Percentiles rank a stretch among this genome's conserved stretches.
These are phyloP conservation scores for Rasamsonia emersonii DNA, from an alignment of 2,329 filamentous ascomycete genomes.

Conservation along the genomic window DNA sequence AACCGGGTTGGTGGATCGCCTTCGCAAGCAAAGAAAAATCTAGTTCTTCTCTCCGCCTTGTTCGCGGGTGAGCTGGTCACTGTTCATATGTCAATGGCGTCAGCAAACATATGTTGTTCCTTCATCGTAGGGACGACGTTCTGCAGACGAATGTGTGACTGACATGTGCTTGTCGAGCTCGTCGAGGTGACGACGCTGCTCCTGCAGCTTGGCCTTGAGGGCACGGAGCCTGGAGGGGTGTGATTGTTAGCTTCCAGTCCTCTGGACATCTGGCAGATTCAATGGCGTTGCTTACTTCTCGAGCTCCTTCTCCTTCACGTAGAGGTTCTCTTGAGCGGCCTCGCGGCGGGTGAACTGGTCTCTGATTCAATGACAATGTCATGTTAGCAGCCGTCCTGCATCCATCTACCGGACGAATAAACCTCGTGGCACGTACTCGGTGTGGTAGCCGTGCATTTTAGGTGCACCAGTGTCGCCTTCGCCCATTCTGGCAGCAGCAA, in stretches of 20 bases:
- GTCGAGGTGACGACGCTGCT: constrained; percentile 75
- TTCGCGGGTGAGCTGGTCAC: constrained; percentile 67
- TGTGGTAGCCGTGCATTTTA: constrained; percentile 24
- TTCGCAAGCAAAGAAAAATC: constrained; percentile 14
- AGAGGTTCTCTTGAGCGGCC: constrained; percentile 73
- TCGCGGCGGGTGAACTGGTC: constrained; percentile 92
- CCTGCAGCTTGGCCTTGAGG: constrained; percentile 59
- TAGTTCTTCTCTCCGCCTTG: constrained; percentile 56
- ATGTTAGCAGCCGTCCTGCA: constrained; percentile 9
- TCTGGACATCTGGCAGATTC: neutral
- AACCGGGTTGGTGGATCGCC: neutral
- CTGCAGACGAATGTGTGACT: constrained; percentile 23
- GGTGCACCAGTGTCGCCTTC: constrained; percentile 60
- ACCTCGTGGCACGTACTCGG: constrained; percentile 24
- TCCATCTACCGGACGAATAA: no score
- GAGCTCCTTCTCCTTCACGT: constrained; percentile 79
- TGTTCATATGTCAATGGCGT: constrained; percentile 28
- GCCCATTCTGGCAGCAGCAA: constrained; percentile 53
- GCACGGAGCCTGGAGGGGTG: constrained; percentile 48
- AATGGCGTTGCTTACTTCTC: constrained; percentile 55
- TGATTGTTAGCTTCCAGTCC: constrained; percentile 6
- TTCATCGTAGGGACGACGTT: neutral
- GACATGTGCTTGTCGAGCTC: constrained; percentile 83
- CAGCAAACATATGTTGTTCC: neutral
- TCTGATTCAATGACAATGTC: constrained; percentile 40